phyloP scores from a whole-genome alignment of 139 green algal species.

The Desmodesmus armatus region DNA sequence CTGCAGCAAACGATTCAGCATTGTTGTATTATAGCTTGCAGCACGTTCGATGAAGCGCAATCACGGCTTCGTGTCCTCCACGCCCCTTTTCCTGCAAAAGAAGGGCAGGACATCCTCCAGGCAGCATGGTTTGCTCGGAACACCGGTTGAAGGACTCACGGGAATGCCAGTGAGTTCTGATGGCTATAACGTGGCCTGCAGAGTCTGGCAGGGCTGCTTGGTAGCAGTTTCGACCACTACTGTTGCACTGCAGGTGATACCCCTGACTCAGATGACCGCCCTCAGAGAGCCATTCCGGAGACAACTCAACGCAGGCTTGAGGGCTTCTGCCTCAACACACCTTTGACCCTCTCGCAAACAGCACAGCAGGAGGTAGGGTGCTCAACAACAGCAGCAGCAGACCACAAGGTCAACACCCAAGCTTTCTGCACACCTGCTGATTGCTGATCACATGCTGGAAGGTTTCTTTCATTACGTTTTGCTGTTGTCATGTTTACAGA shows the following conservation, averaged over 20 bases:
- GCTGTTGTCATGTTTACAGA: background rate
- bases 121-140: constrained; percentile 10
- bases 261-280: constrained; percentile 4
- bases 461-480: too few relatives aligned
- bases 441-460: background rate
- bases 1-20: too few relatives aligned
- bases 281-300: constrained; percentile 17
- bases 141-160: constrained; percentile 35
- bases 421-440: background rate
- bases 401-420: background rate
- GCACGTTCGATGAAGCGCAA: too few relatives aligned
- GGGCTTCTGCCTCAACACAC: constrained; percentile 39
- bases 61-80: too few relatives aligned
- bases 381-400: background rate
- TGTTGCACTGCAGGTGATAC: constrained; percentile 22
- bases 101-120: too few relatives aligned
- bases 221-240: background rate
- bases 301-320: constrained; percentile 35
- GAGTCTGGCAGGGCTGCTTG: background rate
- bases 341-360: constrained; percentile 24
- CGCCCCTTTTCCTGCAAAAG: too few relatives aligned
- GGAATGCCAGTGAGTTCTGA: background rate
- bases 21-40: too few relatives aligned
- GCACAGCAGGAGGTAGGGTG: constrained; percentile 2
- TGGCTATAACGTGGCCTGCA: background rate